Evolutionary conservation across 257 asterid genomes (phyloP), one percentile per base, ranked within the genome.

Genomic region (Solanum dulcamara): DNA sequence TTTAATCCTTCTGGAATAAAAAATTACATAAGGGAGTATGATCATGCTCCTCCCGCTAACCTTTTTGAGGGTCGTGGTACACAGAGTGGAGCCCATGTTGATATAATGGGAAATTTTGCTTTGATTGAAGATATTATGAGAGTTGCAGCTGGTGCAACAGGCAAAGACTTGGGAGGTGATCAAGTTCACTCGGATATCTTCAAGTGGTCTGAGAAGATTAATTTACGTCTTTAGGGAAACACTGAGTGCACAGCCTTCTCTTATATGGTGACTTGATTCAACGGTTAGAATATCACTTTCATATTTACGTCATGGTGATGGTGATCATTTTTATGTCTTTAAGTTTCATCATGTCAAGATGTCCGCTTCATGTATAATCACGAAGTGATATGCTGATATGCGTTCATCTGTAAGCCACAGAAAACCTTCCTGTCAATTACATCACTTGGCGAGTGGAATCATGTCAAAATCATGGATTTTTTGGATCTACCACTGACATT

Each of bases 81-180:
- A n/a, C 98, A 93, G 93, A 95, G 98, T 28, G 97, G 96, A 1
- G 96, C 95, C 17, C 98, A 95, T 67, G 98, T 95, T 14, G 98
- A 95, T 80, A 95, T 95, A 15, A 93, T 94, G 98, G 98, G 98
- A 20, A 95, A 95, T 37, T 94, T 94, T 35, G 97, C 94, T 9
- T 88, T 94, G 85, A 92, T 95, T 2, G 97, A 94, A 87, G 97
- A 95, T 70, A 64, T 94, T 2, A 91, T 93, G 90, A 88, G 98
- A 86, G 93, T 95, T 48, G 96, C 97, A 28, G 93, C 97, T 70
- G 98, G 97, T 57, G 94, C 94, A 3, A 90, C 88, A 0, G 98
- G 97, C 6, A 93, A 93, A 71, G 97, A 93, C 51, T 84, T 94
- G 90, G 96, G 98, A 71, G 96, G 98, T 9, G 96, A 95, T 82